These are phyloP conservation scores for Diaporthe nobilis DNA, from an alignment of 2,329 filamentous ascomycete species.

Conservation along the genomic window DNA sequence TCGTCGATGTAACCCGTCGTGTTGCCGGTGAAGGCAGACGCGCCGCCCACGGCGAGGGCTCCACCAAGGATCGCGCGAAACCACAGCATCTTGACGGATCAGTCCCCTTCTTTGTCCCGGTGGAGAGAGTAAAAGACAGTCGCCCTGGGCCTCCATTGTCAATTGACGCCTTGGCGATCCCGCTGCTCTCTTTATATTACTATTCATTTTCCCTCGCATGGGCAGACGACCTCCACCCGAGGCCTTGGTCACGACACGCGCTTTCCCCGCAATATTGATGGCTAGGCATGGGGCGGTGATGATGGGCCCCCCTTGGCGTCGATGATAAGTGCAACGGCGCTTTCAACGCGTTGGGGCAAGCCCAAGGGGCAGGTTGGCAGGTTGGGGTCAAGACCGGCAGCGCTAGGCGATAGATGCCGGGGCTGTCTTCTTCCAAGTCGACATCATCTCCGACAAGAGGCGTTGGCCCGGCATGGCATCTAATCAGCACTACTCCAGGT, in stretches of 20 bases:
- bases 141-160: not conserved
- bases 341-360: not conserved
- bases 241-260: conserved; percentile 28
- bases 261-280: conserved; percentile 35
- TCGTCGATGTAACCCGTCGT: conserved; percentile 41
- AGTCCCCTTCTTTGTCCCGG: not conserved
- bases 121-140: too few relatives aligned
- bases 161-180: conserved; percentile 13
- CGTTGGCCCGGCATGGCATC: not conserved
- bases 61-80: conserved; percentile 6
- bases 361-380: conserved; percentile 14
- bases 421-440: conserved; percentile 3
- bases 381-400: conserved; percentile 14
- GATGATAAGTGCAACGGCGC: conserved; percentile 18
- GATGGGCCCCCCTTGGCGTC: conserved; percentile 9
- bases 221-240: conserved; percentile 20
- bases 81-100: conserved; percentile 35
- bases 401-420: conserved; percentile 12
- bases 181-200: conserved; percentile 16
- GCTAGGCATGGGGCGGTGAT: conserved; percentile 27
- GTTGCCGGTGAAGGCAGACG: conserved; percentile 28
- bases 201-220: not conserved
- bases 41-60: conserved; percentile 31
- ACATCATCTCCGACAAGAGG: conserved; percentile 6
- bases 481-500: not conserved